These are phyloP conservation scores for Ammopiptanthus mongolicus DNA, from an alignment of 306 rosid genomes.

Conservation along the genomic window DNA sequence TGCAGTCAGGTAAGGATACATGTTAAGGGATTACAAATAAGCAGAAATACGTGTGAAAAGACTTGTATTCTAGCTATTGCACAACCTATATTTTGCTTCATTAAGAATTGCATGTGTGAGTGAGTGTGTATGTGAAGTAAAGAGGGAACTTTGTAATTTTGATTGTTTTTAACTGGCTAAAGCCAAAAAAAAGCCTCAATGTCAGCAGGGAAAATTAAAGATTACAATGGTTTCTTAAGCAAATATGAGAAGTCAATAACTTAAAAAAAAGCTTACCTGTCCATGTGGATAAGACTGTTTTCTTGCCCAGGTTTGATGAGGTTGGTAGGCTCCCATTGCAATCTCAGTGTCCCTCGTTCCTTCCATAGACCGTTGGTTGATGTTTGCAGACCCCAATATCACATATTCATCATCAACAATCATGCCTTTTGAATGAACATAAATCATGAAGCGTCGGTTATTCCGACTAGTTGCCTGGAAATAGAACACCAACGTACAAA, in stretches of 20 bases:
- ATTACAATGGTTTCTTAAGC: background rate
- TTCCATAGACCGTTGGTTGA: conserved; percentile 97
- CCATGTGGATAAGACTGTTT: conserved; percentile 58
- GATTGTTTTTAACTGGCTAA: background rate
- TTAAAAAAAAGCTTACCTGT: conserved; percentile 45
- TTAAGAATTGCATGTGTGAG: background rate
- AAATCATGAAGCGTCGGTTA: conserved; percentile 85
- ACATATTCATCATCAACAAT: conserved; percentile 92
- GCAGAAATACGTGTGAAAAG: background rate
- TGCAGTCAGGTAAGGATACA: background rate
- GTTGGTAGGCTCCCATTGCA: conserved; percentile 98
- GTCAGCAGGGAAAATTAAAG: background rate
- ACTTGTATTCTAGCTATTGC: background rate
- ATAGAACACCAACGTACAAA: conserved; percentile 26
- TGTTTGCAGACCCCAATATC: conserved; percentile 93
- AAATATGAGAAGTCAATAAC: conserved; percentile 10
- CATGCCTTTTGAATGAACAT: conserved; percentile 99
- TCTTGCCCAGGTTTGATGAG: conserved; percentile 76
- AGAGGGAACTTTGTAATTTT: background rate
- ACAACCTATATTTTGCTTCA: background rate
- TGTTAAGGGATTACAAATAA: background rate
- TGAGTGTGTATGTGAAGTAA: no score
- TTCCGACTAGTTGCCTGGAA: conserved; percentile 68
- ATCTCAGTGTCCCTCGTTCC: conserved; percentile 99
- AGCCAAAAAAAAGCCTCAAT: background rate